Percentiles rank a stretch among this genome's conserved stretches.
phyloP scores from a whole-genome alignment of 768 basidiomycete genomes.

The Leccinum disarticulatum region DNA sequence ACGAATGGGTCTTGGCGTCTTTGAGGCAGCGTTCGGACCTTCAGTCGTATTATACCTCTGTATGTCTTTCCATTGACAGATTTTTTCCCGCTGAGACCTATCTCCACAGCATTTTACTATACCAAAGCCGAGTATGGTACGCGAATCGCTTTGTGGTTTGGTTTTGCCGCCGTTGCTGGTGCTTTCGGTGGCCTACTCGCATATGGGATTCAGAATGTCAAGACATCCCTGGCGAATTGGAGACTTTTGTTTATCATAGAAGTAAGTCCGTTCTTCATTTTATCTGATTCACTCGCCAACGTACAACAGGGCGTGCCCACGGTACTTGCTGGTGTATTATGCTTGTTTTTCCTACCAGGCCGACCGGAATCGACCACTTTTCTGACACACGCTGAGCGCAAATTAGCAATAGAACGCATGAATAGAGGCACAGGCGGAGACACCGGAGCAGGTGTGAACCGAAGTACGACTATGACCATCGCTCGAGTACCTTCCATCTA shows the following conservation, averaged over 20 bases:
- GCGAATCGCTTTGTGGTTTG: constrained; percentile 52
- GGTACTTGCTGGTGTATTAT: constrained; percentile 26
- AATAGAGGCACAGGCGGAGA: constrained; percentile 45
- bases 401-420: constrained; percentile 34
- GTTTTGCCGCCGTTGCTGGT: constrained; percentile 55
- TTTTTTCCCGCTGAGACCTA: constrained; percentile 17
- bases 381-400: constrained; percentile 33
- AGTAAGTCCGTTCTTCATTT: constrained; percentile 1
- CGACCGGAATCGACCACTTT: constrained; percentile 36
- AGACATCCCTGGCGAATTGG: constrained; percentile 42
- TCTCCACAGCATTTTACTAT: constrained; percentile 45
- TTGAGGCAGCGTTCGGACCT: constrained; percentile 36
- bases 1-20: constrained; percentile 33
- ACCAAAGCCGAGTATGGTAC: constrained; percentile 48
- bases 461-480: constrained; percentile 24
- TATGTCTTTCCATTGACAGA: constrained; percentile 2
- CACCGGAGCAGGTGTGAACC: constrained; percentile 41
- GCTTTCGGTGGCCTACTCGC: constrained; percentile 59
- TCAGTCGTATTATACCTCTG: constrained; percentile 34
- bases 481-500: not conserved
- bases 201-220: constrained; percentile 46
- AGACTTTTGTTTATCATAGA: constrained; percentile 35
- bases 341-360: constrained; percentile 32
- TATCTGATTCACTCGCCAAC: not conserved
- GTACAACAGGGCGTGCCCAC: constrained; percentile 56